Conservation (phyloP, 1,139 yeast genomes). For the Torulaspora pretoriensis region DNA sequence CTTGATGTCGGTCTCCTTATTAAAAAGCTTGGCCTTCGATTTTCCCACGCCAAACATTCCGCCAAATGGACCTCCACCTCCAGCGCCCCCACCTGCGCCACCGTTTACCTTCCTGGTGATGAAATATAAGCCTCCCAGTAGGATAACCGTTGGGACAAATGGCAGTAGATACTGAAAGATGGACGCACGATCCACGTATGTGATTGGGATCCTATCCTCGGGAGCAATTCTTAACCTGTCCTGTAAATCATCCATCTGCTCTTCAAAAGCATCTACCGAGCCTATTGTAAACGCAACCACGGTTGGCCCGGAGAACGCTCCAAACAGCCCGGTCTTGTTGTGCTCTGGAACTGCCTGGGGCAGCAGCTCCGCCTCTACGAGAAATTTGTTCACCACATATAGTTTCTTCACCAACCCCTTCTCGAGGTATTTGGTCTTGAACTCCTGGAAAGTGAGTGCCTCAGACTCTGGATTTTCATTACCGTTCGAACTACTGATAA, state of each 20-base stretch:
- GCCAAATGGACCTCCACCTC: slow-evolving; percentile 45
- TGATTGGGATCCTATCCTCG: slow-evolving; percentile 74
- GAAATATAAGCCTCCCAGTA: slow-evolving; percentile 82
- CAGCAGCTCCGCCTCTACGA: slow-evolving; percentile 74
- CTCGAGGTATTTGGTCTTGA: slow-evolving; percentile 75
- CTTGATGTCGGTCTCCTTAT: slow-evolving; percentile 86
- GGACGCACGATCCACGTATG: slow-evolving; percentile 67
- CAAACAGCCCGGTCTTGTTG: slow-evolving; percentile 15
- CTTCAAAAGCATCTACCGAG: slow-evolving; percentile 86
- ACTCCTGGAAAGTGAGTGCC: slow-evolving; percentile 83
- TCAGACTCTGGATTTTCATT: slow-evolving; percentile 35
- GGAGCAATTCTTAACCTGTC: slow-evolving; percentile 60
- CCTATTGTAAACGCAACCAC: slow-evolving; percentile 73
- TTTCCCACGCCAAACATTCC: slow-evolving; percentile 75
- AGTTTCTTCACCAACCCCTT: slow-evolving; percentile 77
- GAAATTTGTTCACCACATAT: slow-evolving; percentile 67
- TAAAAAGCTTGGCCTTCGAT: slow-evolving; percentile 84
- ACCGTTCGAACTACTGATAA: slow-evolving; percentile 28
- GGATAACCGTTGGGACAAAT: slow-evolving; percentile 75
- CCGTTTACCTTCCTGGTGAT: slow-evolving; percentile 50
- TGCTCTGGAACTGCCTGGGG: slow-evolving; percentile 44
- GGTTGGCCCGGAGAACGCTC: slow-evolving; percentile 21
- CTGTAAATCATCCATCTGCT: slow-evolving; percentile 72
- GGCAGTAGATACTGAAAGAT: slow-evolving; percentile 60
- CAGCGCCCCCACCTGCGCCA: slow-evolving; percentile 52